Evolutionary conservation across 2,329 filamentous ascomycete species (phyloP), one percentile per base, ranked within the genome.

Genomic region (Aspergillus cejpii): DNA sequence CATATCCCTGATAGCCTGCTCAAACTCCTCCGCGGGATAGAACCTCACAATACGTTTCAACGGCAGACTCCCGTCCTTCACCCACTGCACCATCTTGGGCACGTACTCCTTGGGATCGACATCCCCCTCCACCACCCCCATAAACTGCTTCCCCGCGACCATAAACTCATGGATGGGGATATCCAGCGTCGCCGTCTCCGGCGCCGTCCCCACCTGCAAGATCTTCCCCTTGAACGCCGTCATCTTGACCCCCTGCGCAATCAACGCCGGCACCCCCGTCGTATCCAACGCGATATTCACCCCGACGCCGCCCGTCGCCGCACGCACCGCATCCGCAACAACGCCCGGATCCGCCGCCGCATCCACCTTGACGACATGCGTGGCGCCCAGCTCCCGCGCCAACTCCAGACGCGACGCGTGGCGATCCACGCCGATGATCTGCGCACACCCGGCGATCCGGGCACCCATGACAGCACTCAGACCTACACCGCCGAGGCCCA

Each of bases 281-380:
- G 74, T 77, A 43, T 79, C 76, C 40, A 79, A 64, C 3, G 65
- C 66, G 26, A 76, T 61, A 2, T 67, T 71, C 0, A 71, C 64
- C 0, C 75, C 74, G 0, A 66, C 47, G 0, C 61, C 64, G 3
- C 63, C 61, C 0, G 63, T 61, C 3, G 69, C 49, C 5, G 63
- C 62, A 14, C 58, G 53, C 14, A 74, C 59, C 2, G 63, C 64
- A 26, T 64, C 57, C 0, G 55, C 57, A 1, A 74, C 51, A n/a
- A 56, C 53, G 4, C 36, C 17, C 8, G 49, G 19, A n/a, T 44
- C 37, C n/a, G 38, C 42, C 6, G 54, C 58, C 10, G 63, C 57
- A 46, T 71, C 62, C 15, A 47, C 38, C 14, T 6, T 17, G 5
- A 71, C 53, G 2, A 63, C 59, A 45, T 70, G 59, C 2, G 69